Evolutionary conservation across 2,329 filamentous ascomycete genomes (phyloP).

Genomic region (Fusarium secorum): DNA sequence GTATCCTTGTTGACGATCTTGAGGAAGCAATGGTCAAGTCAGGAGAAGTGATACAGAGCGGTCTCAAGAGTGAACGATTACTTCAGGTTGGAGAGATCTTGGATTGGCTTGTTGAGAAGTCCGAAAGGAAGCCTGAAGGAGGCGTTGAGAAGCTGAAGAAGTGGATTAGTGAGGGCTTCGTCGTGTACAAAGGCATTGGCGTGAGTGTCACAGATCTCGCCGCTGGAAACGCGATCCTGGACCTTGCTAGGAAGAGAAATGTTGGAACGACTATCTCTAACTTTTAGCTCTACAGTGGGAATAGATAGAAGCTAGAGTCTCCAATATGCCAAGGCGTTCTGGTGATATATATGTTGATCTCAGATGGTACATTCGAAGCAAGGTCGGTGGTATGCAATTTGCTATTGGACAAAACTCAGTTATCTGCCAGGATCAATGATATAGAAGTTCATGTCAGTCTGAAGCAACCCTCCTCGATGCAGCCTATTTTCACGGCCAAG

Average conservation of each 20-base stretch:
- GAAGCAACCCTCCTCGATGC: neutral
- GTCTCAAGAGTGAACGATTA: slow-evolving; percentile 63
- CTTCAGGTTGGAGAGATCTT: slow-evolving; percentile 65
- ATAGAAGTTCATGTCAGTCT: neutral
- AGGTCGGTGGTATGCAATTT: fast-evolving
- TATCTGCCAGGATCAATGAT: neutral
- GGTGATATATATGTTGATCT: fast-evolving
- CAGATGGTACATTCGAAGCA: neutral
- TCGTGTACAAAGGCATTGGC: slow-evolving; percentile 42
- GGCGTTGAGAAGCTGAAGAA: neutral
- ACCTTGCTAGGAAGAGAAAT: slow-evolving; percentile 34
- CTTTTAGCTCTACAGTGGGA: neutral
- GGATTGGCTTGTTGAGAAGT: neutral
- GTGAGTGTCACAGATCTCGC: slow-evolving; percentile 47
- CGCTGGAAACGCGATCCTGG: slow-evolving; percentile 42
- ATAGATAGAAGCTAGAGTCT: neutral
- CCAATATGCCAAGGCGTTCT: too few species aligned
- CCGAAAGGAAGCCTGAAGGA: neutral
- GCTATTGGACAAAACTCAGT: neutral
- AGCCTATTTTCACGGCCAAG: neutral
- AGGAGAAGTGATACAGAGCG: slow-evolving; percentile 71
- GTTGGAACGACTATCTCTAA: slow-evolving; percentile 10
- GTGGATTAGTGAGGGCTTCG: slow-evolving; percentile 36
- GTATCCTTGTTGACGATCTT: slow-evolving; percentile 61
- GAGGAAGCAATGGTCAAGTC: slow-evolving; percentile 69